These are phyloP conservation scores for Aspergillus pseudoglaucus DNA, from an alignment of 2,329 filamentous ascomycete genomes.

Conservation along the genomic window DNA sequence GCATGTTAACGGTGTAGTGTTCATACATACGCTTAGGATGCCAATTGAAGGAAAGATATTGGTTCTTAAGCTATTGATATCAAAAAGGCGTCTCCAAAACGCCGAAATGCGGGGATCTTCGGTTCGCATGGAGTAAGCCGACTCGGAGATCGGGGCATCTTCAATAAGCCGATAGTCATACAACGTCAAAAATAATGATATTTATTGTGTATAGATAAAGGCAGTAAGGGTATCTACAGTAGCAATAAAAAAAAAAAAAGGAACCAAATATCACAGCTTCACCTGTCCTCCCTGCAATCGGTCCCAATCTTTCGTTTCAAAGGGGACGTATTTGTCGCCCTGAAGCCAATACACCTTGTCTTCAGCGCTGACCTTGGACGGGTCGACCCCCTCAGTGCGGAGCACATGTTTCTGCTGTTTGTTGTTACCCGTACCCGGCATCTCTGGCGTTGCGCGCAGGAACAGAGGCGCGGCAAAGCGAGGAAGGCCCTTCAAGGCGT, in stretches of 20 bases:
- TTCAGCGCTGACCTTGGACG: conserved; percentile 31
- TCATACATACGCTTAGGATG: background rate
- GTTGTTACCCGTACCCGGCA: conserved; percentile 72
- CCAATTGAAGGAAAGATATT: background rate
- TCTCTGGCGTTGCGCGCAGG: conserved; percentile 57
- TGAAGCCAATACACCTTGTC: conserved; percentile 62
- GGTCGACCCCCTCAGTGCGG: conserved; percentile 67
- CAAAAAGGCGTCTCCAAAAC: conserved; percentile 1
- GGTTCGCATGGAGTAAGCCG: background rate
- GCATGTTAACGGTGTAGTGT: background rate
- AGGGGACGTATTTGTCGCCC: conserved; percentile 60
- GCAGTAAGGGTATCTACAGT: background rate
- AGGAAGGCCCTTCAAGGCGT: conserved; percentile 56
- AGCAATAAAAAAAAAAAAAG: background rate
- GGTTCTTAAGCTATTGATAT: background rate
- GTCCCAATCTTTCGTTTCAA: conserved; percentile 62
- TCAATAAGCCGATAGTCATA: background rate
- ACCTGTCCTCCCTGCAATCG: conserved; percentile 60
- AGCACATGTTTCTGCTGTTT: conserved; percentile 79
- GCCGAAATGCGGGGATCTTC: background rate
- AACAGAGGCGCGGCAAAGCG: conserved; percentile 73
- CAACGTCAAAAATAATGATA: too few relatives aligned
- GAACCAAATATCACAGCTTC: conserved; percentile 53
- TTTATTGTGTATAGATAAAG: too few relatives aligned
- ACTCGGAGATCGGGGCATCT: background rate